Conservation (phyloP, 371 early-diverging fungal species). For the Mortierella sp. region DNA sequence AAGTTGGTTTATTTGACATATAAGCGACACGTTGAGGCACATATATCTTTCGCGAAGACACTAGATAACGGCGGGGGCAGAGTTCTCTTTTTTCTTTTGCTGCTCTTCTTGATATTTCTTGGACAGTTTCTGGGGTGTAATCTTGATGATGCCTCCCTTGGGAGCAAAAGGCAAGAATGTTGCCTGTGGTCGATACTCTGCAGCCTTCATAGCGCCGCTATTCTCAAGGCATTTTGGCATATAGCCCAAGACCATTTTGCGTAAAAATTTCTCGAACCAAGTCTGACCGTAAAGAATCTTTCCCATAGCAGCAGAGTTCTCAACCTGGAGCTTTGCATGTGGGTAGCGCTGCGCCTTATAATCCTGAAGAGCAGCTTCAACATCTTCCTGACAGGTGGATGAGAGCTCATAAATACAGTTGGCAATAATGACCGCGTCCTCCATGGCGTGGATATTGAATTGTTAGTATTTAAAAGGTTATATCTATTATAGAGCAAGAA, state of each 20-base stretch:
- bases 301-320: neutral
- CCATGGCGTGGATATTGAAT: conserved; percentile 5
- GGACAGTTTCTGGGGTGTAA: neutral
- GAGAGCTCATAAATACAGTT: conserved; percentile 25
- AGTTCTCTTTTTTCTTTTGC: neutral
- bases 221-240: neutral
- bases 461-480: neutral
- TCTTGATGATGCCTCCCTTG: neutral
- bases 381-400: neutral
- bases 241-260: neutral
- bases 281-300: conserved; percentile 1
- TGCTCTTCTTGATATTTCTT: conserved; percentile 4
- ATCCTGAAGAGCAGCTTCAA: conserved; percentile 17
- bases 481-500: neutral
- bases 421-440: conserved; percentile 28
- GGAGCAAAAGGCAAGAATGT: neutral
- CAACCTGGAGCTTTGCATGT: conserved; percentile 1
- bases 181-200: conserved; percentile 1
- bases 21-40: no score
- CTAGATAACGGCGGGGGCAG: no score
- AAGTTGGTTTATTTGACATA: no score
- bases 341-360: conserved; percentile 4
- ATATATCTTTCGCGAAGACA: no score
- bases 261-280: neutral
- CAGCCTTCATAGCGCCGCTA: neutral